Conservation (phyloP, 352 stramenopile genomes). For the Elongisporangium anandrum region DNA sequence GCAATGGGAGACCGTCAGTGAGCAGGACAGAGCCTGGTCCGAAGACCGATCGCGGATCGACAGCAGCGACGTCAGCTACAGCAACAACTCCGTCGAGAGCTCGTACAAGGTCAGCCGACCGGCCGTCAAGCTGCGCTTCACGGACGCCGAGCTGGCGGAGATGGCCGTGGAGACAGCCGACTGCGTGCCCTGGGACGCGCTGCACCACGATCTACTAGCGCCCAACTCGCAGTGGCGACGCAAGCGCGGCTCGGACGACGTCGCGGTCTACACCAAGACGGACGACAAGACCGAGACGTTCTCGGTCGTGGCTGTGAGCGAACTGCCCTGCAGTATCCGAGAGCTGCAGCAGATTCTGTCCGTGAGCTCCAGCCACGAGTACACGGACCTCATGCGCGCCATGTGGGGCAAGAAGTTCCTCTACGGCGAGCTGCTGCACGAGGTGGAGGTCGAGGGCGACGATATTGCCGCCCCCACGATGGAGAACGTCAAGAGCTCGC, state of each 20-base stretch:
- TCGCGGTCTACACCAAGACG: constrained; percentile 21
- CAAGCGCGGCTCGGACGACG: constrained; percentile 7
- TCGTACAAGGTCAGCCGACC: too few relatives aligned
- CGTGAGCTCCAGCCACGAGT: constrained; percentile 24
- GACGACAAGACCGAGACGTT: constrained; percentile 12
- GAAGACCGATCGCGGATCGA: too few relatives aligned
- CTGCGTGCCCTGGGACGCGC: constrained; percentile 22
- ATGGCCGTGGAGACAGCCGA: constrained; percentile 20
- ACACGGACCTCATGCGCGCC: constrained; percentile 36
- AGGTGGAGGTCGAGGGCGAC: constrained; percentile 13
- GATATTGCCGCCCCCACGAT: constrained; percentile 5
- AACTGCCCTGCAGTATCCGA: constrained; percentile 27
- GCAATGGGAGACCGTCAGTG: too few relatives aligned
- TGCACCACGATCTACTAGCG: constrained; percentile 15
- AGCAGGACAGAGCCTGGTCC: too few relatives aligned
- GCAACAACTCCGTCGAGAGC: too few relatives aligned
- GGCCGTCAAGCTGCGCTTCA: constrained; percentile 17
- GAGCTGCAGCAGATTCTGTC: constrained; percentile 33
- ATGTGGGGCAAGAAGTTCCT: constrained; percentile 39
- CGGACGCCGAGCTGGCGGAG: constrained; percentile 34
- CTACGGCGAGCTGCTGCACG: constrained; percentile 41
- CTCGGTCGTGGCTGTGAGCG: constrained; percentile 19
- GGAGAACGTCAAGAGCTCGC: neutral
- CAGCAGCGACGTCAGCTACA: too few relatives aligned
- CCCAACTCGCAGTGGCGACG: constrained; percentile 10